phyloP scores from a whole-genome alignment of 768 basidiomycete genomes.

The Termitomyces sp. region DNA sequence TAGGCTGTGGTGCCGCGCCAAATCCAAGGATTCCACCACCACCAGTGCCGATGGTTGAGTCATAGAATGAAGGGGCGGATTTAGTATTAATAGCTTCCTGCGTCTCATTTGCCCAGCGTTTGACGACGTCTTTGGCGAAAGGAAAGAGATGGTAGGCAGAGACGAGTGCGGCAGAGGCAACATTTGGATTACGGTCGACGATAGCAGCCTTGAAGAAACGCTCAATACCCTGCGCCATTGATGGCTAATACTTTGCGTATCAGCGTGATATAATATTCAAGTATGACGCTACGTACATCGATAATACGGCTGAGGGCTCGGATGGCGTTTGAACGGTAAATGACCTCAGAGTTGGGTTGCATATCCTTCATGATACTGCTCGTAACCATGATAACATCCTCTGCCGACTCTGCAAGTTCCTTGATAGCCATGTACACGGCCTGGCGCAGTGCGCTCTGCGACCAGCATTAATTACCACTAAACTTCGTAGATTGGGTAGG shows the following conservation, averaged over 20 bases:
- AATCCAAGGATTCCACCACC: slow-evolving; percentile 70
- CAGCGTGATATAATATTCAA: background rate
- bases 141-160: slow-evolving; percentile 97
- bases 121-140: slow-evolving; percentile 90
- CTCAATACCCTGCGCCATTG: slow-evolving; percentile 98
- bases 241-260: slow-evolving; percentile 53
- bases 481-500: background rate
- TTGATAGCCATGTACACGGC: slow-evolving; percentile 99
- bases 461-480: background rate
- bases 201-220: slow-evolving; percentile 99
- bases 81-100: slow-evolving; percentile 96
- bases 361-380: slow-evolving; percentile 99
- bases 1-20: slow-evolving; percentile 49
- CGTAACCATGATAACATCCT: slow-evolving; percentile 99
- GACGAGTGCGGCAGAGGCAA: slow-evolving; percentile 93
- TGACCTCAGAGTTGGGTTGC: slow-evolving; percentile 98
- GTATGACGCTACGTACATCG: slow-evolving; percentile 62
- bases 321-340: slow-evolving; percentile 97
- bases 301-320: slow-evolving; percentile 94
- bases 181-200: slow-evolving; percentile 92
- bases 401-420: slow-evolving; percentile 90
- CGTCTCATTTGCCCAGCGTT: slow-evolving; percentile 98
- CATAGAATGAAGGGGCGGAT: slow-evolving; percentile 65
- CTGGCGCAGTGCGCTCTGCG: slow-evolving; percentile 88
- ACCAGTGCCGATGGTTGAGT: slow-evolving; percentile 27